Evolutionary conservation across 2,329 filamentous ascomycete genomes (phyloP), one percentile per base, ranked within the genome.

Genomic region (Arthrobotrys sinensis): DNA sequence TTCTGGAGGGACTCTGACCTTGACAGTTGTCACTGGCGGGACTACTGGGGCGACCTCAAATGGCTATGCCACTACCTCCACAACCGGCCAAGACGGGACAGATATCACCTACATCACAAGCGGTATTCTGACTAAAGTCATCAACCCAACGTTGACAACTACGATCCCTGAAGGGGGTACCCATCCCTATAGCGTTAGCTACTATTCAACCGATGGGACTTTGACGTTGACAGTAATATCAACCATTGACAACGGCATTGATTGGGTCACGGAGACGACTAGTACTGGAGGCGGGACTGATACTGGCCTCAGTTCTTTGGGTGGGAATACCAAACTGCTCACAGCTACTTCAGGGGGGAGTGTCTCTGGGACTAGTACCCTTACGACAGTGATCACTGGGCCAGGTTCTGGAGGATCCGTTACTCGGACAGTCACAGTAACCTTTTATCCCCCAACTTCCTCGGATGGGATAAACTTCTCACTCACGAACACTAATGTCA

Each of bases 401-500:
- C 24, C 71, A 19, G 71, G 64, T n/a, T 64, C 64, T 14, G 38
- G 34, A 14, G 45, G 53, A 16, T 53, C 55, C n/a, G 45, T 53
- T 11, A 64, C 64, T 40, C 34, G 16, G 21, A 76, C 64, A 3
- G 71, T 64, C n/a, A 76, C 71, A 4, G 52, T 68, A n/a, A 55
- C 63, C 0, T 68, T 76, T 21, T 76, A 40, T 50, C 19, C 71
- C 8, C 48, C 71, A 16, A 66, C 69, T 19, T 36, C 38, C 7
- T 53, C 43, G 4, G 7, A n/a, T 21, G 63, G 24, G 10, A 50
- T 24, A 12, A 24, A 55, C 12, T 62, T 68, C 28, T 63, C 71
- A 0, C 34, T 63, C n/a, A 63, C 53, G 24, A 32, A 21, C 11
- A 62, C 43, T 11, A 46, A 40, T 48, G 38, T 46, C 50, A 50